phyloP scores from a whole-genome alignment of 371 early-diverging fungal species.

The Mucor racemosus region DNA sequence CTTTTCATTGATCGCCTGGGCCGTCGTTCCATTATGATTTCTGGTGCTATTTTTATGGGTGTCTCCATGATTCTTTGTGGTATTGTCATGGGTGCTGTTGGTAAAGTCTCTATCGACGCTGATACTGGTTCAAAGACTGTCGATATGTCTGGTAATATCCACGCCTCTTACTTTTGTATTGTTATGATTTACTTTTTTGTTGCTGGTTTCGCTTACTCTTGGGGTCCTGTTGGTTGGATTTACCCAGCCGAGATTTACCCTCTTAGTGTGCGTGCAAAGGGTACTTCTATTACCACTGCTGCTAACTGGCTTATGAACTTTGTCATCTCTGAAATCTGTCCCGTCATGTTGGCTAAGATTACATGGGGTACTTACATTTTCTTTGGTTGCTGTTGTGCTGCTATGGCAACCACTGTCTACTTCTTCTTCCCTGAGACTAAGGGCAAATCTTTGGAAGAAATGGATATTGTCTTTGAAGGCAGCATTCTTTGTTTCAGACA shows the following conservation, averaged over 20 bases:
- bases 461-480: conserved; percentile 60
- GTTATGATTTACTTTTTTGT: conserved; percentile 58
- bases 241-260: conserved; percentile 74
- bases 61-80: conserved; percentile 48
- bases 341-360: conserved; percentile 48
- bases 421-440: conserved; percentile 64
- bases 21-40: conserved; percentile 50
- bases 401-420: conserved; percentile 42
- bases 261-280: conserved; percentile 54
- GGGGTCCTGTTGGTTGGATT: conserved; percentile 60
- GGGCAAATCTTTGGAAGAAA: conserved; percentile 64
- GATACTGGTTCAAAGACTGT: conserved; percentile 24
- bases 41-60: conserved; percentile 53
- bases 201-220: conserved; percentile 55
- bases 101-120: conserved; percentile 9
- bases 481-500: conserved; percentile 26
- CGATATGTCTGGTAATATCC: conserved; percentile 39
- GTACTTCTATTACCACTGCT: conserved; percentile 60
- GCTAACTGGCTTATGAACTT: conserved; percentile 72
- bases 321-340: conserved; percentile 48
- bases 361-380: conserved; percentile 64
- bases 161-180: conserved; percentile 55
- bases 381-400: conserved; percentile 58
- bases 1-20: conserved; percentile 60
- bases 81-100: conserved; percentile 49